Evolutionary conservation across 768 basidiomycete species (phyloP), one percentile per base, ranked within the genome.

Genomic region (Hydnum rufescens): DNA sequence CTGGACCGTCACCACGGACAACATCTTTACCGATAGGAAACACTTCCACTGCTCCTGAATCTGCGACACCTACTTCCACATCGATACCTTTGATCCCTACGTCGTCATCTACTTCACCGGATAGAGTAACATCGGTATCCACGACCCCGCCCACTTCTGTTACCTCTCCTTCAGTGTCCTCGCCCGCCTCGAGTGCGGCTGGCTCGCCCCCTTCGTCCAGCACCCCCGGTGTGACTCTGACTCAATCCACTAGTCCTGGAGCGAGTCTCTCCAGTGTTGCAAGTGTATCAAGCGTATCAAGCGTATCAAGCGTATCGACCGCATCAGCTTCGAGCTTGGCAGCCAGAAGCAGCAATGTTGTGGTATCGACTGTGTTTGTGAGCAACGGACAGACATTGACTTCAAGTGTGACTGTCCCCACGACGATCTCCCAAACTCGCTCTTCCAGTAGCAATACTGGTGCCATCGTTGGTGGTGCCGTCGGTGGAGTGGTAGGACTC

Each of bases 391-490:
- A 22, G 3, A 44, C 42, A 5, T 18, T 43, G 25, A 52, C 51
- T 30, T 42, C 51, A 13, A 39, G 8, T 8, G 19, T 39, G 8
- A 8, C 34, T 39, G 42, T 52, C 25, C 28, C 34, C 13, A 39
- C 51, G 22, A 52, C 51, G 16, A 29, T 26, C 22, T 28, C 42
- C 18, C 22, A 26, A 23, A 43, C 26, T 26, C n/a, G 32, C 16
- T 23, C 3, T 16, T 23, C 23, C n/a, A 42, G 39, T 8, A 43
- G 23, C 22, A 42, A 52, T 28, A 30, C 28, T 29, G 51, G 51
- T 4, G 23, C 51, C 51, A 52, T 52, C 42, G 51, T 52, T 26
- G 51, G 51, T 18, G 51, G 51, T 31, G 51, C 32, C 19, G 51
- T 52, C 18, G 51, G 51, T 28, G 51, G 51, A 16, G 8, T 52